Conservation (phyloP, 805 yeast species). For the Starmerella lactis-condensi region DNA sequence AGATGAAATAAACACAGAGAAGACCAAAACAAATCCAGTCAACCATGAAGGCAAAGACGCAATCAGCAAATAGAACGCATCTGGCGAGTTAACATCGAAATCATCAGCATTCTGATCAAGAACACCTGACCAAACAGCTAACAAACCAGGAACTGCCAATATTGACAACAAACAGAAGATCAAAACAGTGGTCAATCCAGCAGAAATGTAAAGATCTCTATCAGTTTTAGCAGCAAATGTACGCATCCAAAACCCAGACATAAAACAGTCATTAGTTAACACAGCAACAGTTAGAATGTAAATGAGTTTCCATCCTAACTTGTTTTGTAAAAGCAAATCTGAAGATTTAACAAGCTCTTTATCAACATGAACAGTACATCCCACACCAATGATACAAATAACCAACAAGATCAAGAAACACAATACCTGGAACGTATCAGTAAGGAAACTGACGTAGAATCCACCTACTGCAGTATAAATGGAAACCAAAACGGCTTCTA, state of each 20-base stretch:
- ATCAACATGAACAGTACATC: conserved; percentile 31
- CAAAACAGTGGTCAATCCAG: conserved; percentile 52
- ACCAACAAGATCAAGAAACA: conserved; percentile 49
- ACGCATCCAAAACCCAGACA: conserved; percentile 84
- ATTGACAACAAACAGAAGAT: conserved; percentile 44
- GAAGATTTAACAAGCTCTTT: conserved; percentile 40
- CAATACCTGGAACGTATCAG: conserved; percentile 71
- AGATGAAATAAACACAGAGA: conserved; percentile 53
- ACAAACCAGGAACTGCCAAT: conserved; percentile 63
- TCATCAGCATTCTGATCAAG: conserved; percentile 26
- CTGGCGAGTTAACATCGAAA: conserved; percentile 38
- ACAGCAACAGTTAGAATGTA: conserved; percentile 73
- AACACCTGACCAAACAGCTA: conserved; percentile 79
- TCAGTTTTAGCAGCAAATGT: conserved; percentile 72
- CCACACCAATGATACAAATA: conserved; percentile 63
- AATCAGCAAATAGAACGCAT: conserved; percentile 48
- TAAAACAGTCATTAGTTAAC: conserved; percentile 69
- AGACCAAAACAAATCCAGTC: conserved; percentile 60
- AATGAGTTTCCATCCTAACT: conserved; percentile 71
- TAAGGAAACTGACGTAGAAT: conserved; percentile 67
- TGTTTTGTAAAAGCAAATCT: conserved; percentile 44
- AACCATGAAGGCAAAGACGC: conserved; percentile 71
- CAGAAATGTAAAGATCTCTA: conserved; percentile 54
- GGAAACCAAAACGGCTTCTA: conserved; percentile 66
- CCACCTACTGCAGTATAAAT: conserved; percentile 81